Percentiles rank a stretch among this genome's conserved stretches.
phyloP scores from a whole-genome alignment of 441 rosid species.

The Mallotus repandus region DNA sequence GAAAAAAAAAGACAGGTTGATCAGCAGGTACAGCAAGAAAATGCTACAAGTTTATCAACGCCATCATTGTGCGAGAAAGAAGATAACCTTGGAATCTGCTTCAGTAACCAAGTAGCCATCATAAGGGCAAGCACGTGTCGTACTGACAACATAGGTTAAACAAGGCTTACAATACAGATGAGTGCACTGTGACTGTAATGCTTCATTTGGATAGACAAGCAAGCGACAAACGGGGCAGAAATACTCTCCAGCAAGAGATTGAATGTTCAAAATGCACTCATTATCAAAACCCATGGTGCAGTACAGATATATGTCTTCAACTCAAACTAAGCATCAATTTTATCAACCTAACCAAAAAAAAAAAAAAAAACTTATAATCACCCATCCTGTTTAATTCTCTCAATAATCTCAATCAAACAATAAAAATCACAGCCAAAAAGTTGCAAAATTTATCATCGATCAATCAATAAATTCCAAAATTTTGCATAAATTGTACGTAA shows the following conservation, averaged over 20 bases:
- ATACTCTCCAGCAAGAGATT: constrained; percentile 73
- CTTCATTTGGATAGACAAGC: constrained; percentile 76
- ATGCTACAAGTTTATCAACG: neutral
- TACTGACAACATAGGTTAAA: constrained; percentile 50
- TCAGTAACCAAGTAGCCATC: constrained; percentile 82
- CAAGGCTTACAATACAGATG: constrained; percentile 81
- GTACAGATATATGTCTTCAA: constrained; percentile 20
- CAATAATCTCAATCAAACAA: neutral
- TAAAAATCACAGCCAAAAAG: neutral
- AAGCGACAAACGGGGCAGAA: constrained; percentile 81
- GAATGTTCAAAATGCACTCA: constrained; percentile 68
- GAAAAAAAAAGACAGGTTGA: neutral
- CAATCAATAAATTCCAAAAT: no score
- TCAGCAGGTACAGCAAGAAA: constrained; percentile 18
- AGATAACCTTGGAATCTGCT: constrained; percentile 71
- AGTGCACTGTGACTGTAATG: constrained; percentile 76
- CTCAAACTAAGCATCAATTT: constrained; percentile 22
- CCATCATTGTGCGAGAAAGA: constrained; percentile 2
- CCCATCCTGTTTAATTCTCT: neutral
- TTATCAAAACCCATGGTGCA: constrained; percentile 69
- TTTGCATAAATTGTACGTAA: no score
- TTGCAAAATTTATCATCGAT: no score
- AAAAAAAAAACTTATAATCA: neutral
- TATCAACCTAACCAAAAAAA: constrained; percentile 25
- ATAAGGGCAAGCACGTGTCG: constrained; percentile 74